These are phyloP conservation scores for Teunomyces gatunensis DNA, from an alignment of 805 yeast species.

Conservation along the genomic window DNA sequence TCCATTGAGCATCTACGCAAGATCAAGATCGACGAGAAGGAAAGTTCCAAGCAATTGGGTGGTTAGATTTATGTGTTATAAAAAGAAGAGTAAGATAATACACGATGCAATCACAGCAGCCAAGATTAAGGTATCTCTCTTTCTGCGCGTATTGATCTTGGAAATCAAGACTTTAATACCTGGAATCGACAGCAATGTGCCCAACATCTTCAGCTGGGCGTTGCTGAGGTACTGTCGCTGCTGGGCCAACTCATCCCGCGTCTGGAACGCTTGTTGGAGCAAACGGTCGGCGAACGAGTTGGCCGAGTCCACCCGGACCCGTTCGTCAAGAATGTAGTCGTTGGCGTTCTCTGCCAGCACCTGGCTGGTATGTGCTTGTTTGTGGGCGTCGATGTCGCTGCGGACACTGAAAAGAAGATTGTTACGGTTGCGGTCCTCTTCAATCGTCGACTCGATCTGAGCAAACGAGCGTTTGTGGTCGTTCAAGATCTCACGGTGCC, in stretches of 20 bases:
- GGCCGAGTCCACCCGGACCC: slow-evolving; percentile 67
- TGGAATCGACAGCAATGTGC: slow-evolving; percentile 68
- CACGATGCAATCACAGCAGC: slow-evolving; percentile 72
- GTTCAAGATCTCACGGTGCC: slow-evolving; percentile 73
- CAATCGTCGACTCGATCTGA: slow-evolving; percentile 55
- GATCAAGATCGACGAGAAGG: slow-evolving; percentile 45
- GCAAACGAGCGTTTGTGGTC: slow-evolving; percentile 67
- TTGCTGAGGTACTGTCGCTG: slow-evolving; percentile 65
- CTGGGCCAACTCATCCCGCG: slow-evolving; percentile 76
- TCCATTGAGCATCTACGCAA: slow-evolving; percentile 41
- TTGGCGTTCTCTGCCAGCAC: slow-evolving; percentile 42
- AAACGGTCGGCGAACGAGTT: slow-evolving; percentile 76
- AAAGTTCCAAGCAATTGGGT: slow-evolving; percentile 10
- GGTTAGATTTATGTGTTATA: slow-evolving; percentile 1
- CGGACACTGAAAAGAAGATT: slow-evolving; percentile 76
- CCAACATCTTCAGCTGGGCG: slow-evolving; percentile 62
- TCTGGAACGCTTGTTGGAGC: slow-evolving; percentile 80
- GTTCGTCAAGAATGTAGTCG: slow-evolving; percentile 76
- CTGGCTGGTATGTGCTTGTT: slow-evolving; percentile 31
- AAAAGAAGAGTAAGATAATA: slow-evolving; percentile 56
- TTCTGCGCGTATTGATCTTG: slow-evolving; percentile 83
- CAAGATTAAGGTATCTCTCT: slow-evolving; percentile 82
- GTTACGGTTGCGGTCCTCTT: slow-evolving; percentile 72
- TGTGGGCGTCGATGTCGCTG: slow-evolving; percentile 72
- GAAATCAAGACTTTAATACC: slow-evolving; percentile 74